These are phyloP conservation scores for Cercospora sp. DNA, from an alignment of 2,329 filamentous ascomycete genomes.

Conservation along the genomic window DNA sequence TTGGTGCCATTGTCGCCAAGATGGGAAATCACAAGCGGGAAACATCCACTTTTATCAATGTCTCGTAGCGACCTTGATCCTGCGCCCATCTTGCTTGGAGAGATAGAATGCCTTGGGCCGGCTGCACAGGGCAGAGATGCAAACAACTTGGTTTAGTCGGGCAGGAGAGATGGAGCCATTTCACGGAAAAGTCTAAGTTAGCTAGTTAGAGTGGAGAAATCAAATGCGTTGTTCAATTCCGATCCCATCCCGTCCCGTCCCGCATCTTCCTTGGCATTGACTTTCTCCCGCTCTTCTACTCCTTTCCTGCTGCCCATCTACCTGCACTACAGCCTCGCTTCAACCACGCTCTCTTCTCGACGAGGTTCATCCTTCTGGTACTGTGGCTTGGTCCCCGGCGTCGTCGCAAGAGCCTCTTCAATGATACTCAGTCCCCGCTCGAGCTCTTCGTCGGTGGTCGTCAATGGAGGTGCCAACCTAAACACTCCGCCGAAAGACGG, in stretches of 20 bases:
- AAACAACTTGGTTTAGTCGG: background rate
- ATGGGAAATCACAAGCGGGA: background rate
- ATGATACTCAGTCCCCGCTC: conserved; percentile 56
- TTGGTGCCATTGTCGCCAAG: background rate
- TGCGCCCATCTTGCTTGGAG: background rate
- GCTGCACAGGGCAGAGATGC: background rate
- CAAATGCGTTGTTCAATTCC: background rate
- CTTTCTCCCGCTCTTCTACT: too few relatives aligned
- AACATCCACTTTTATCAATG: background rate
- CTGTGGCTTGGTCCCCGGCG: conserved; percentile 44
- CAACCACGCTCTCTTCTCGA: background rate
- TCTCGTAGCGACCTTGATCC: background rate
- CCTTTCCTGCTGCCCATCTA: background rate
- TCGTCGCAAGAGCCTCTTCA: conserved; percentile 57
- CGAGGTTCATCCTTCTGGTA: conserved; percentile 16
- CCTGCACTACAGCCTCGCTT: conserved; percentile 11
- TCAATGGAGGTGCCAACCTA: conserved; percentile 35
- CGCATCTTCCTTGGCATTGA: background rate
- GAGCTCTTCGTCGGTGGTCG: conserved; percentile 33
- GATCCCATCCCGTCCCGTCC: background rate
- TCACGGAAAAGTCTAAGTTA: too few relatives aligned
- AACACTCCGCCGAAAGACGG: conserved; percentile 36
- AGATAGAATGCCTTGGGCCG: background rate
- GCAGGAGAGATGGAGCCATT: too few relatives aligned
- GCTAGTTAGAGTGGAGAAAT: background rate